Evolutionary conservation across 2,329 filamentous ascomycete species (phyloP), one percentile per base, ranked within the genome.

Genomic region (Aschersonia sp.): DNA sequence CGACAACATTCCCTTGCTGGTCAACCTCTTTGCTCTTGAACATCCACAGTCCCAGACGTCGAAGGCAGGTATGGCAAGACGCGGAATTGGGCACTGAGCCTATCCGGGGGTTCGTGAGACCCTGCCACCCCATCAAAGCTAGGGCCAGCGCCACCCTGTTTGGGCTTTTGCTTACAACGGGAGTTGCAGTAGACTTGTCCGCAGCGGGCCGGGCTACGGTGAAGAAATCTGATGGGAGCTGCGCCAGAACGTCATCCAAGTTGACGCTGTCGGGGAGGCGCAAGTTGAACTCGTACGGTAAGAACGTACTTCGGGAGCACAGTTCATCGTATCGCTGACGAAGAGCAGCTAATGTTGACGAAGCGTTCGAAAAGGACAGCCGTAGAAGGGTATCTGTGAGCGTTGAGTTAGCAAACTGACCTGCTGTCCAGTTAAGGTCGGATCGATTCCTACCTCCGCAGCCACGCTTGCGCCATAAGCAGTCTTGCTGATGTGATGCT

Each of bases 41-140:
- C 70, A 98, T 83, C 92, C 92, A 98, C 2, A 98, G 72, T 0
- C 92, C 92, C 0, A 97, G 71, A 1, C 89, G 80, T 50, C 92
- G 81, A 58, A 94, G 85, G 61, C 92, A 98, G 22, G 87, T 85
- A 50, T 83, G 76, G 63, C 92, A 98, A 5, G 80, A 81, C 5
- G 85, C 81, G 12, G 90, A 77, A 51, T 87, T 84, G 41, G 82
- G 79, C 29, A 83, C 77, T 1, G 78, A 64, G 59, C 81, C 63
- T 57, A 79, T 65, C 59, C 72, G 65, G 10, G 66, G 53, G 54
- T 77, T 73, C 6, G 66, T 68, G 3, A 79, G 68, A n/a, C 79
- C 79, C 56, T 87, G 78, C 85, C 86, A 90, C 35, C 86, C 86
- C 50, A 83, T 76, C 22, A 88, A 63, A 9, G 86, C 83, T 47